Evolutionary conservation across 2,329 filamentous ascomycete genomes (phyloP), one percentile per base, ranked within the genome.

Genomic region (Calycina herbarum): DNA sequence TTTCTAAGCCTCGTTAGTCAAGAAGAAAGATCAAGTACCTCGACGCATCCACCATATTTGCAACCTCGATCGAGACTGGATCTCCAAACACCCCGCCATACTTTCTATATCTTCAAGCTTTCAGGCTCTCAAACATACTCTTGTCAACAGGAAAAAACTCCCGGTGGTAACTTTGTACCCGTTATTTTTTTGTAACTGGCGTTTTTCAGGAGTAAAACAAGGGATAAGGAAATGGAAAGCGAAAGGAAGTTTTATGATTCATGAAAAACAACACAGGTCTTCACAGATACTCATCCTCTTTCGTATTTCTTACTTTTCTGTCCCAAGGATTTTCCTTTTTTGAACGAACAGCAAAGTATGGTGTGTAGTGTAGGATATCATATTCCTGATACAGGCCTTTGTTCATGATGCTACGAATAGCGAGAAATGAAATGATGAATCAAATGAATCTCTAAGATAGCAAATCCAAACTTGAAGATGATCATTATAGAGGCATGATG

Each of bases 351-450:
- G 45, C n/a, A 20, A 51, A 24, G 20, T 10, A 27, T 51, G 45
- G 45, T 51, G 8, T 51, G 45, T 51, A 24, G 45, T 24, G 45
- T 51, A 20, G 20, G 45, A 51, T 51, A 24, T 51, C 45, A 20
- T 1, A 33, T 33, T 24, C 5, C 5, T 11, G 20, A 51, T 24
- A 24, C n/a, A 20, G 17, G 45, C 45, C 45, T 51, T 51, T 10
- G 45, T 51, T 27, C 45, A 20, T 51, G 45, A 20, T 51, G 45
- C 45, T 15, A 51, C n/a, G 45, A 51, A 51, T 51, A 45, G 45
- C 45, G 20, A 51, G 45, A 51, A 51, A 51, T 51, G 45, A 51
- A 51, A 51, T 51, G n/a, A 51, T 27, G 45, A 51, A 15, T 24
- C 2, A 8, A 51, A 24, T 8, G 11, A 24, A 24, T 6, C 42